These are phyloP conservation scores for Coemansia sp. DNA, from an alignment of 192 early-diverging fungal species.

Conservation along the genomic window DNA sequence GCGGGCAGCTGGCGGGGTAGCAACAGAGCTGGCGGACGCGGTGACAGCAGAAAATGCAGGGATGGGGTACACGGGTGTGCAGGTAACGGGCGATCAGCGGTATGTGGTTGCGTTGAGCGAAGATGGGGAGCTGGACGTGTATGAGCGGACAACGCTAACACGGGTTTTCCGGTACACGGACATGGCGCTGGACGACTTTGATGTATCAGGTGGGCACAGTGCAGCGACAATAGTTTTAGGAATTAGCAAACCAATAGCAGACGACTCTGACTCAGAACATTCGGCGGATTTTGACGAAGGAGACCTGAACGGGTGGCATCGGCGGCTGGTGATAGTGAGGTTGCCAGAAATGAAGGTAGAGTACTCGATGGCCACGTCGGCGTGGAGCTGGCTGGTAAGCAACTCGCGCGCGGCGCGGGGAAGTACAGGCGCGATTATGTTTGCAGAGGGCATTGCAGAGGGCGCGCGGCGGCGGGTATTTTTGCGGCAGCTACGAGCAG, in stretches of 20 bases:
- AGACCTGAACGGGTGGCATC: background rate
- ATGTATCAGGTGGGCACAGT: conserved; percentile 8
- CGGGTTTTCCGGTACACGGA: conserved; percentile 40
- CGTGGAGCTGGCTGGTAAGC: conserved; percentile 33
- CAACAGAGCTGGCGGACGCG: conserved; percentile 23
- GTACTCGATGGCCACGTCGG: conserved; percentile 29
- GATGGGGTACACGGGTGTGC: conserved; percentile 21
- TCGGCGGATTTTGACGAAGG: background rate
- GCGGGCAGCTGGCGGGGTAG: background rate
- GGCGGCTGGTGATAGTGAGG: conserved; percentile 27
- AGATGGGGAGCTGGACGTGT: conserved; percentile 30
- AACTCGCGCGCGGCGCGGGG: conserved; percentile 22
- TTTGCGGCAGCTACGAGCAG: conserved; percentile 32
- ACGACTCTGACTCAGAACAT: conserved; percentile 3
- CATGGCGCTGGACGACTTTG: conserved; percentile 32
- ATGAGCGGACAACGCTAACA: conserved; percentile 45
- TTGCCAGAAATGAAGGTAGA: conserved; percentile 23
- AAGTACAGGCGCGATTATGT: conserved; percentile 26
- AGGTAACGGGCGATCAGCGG: conserved; percentile 23
- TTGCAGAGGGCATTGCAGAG: conserved; percentile 30
- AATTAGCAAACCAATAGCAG: conserved; percentile 21
- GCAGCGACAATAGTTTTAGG: conserved; percentile 1
- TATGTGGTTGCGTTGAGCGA: conserved; percentile 35
- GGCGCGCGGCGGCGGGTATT: conserved; percentile 17
- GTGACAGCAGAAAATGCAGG: conserved; percentile 29